These are phyloP conservation scores for Physcomitrellopsis africana DNA, from an alignment of 225 moss, liverwort and hornwort species.

Conservation along the genomic window DNA sequence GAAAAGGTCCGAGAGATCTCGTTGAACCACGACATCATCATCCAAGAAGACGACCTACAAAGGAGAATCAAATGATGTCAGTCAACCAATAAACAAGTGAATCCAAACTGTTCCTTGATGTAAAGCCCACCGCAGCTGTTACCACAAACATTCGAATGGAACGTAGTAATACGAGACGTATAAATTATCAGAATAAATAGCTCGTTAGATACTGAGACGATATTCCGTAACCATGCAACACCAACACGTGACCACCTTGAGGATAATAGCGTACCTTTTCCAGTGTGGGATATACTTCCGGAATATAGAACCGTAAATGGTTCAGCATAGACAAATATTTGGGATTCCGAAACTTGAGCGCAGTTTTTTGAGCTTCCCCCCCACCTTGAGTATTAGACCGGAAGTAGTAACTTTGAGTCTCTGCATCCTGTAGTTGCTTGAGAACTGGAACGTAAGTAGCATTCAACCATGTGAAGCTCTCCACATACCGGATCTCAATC, in stretches of 20 bases:
- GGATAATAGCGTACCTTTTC: constrained; percentile 43
- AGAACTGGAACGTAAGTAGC: constrained; percentile 89
- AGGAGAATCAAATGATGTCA: constrained; percentile 5
- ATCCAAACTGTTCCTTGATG: neutral
- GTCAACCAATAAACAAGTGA: neutral
- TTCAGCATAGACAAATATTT: constrained; percentile 74
- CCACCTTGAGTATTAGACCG: constrained; percentile 57
- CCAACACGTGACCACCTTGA: constrained; percentile 17
- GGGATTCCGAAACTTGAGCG: constrained; percentile 89
- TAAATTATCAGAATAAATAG: neutral
- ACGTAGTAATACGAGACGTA: neutral
- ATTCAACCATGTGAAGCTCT: constrained; percentile 87
- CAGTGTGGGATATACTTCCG: constrained; percentile 62
- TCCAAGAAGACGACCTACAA: constrained; percentile 64
- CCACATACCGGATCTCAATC: constrained; percentile 78
- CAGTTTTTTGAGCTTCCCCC: constrained; percentile 55
- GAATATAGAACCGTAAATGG: constrained; percentile 67
- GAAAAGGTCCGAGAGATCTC: constrained; percentile 57
- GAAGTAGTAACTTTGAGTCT: constrained; percentile 87
- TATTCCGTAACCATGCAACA: neutral
- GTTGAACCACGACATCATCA: constrained; percentile 67
- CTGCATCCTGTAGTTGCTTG: constrained; percentile 85
- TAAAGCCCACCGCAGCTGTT: neutral
- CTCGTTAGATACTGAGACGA: neutral
- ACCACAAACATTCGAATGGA: neutral